phyloP scores from a whole-genome alignment of 2,329 filamentous ascomycete genomes.

The Davidsoniella virescens region DNA sequence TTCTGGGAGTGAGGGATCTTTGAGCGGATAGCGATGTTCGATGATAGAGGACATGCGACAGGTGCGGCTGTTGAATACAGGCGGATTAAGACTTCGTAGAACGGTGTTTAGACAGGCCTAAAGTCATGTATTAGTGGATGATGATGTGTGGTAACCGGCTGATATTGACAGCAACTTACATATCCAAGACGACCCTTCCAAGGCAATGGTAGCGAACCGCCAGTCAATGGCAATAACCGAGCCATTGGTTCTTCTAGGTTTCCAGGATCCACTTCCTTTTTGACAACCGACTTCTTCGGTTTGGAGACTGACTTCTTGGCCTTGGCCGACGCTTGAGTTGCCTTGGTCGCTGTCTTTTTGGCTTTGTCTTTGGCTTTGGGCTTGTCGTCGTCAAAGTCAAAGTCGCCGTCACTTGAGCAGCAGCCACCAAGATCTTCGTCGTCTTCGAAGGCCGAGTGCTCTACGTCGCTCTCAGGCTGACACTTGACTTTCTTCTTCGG shows the following conservation, averaged over 20 bases:
- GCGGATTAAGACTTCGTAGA: constrained; percentile 61
- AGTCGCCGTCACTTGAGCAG: constrained; percentile 9
- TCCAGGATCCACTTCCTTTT: not conserved
- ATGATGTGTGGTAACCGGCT: not conserved
- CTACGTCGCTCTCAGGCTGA: constrained; percentile 1
- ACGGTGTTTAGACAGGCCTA: constrained; percentile 87
- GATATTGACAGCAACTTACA: constrained; percentile 3
- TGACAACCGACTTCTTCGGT: constrained; percentile 3
- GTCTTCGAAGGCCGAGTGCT: constrained; percentile 7
- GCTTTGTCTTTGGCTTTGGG: not conserved
- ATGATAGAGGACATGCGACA: constrained; percentile 83
- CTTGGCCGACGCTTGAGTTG: not conserved
- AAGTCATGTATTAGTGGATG: not conserved
- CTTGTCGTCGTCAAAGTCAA: constrained; percentile 1
- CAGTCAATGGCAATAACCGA: constrained; percentile 7
- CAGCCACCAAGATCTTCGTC: constrained; percentile 6
- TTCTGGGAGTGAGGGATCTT: constrained; percentile 57
- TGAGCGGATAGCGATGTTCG: constrained; percentile 70
- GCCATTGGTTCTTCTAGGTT: constrained; percentile 4
- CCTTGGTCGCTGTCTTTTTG: not conserved
- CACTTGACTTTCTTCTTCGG: not conserved
- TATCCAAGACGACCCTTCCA: constrained; percentile 13
- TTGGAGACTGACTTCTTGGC: not conserved
- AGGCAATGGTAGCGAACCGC: constrained; percentile 8
- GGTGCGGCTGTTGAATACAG: constrained; percentile 80